These are phyloP conservation scores for Musa schizocarpa DNA, from an alignment of 176 grass and related monocot genomes.

Conservation along the genomic window DNA sequence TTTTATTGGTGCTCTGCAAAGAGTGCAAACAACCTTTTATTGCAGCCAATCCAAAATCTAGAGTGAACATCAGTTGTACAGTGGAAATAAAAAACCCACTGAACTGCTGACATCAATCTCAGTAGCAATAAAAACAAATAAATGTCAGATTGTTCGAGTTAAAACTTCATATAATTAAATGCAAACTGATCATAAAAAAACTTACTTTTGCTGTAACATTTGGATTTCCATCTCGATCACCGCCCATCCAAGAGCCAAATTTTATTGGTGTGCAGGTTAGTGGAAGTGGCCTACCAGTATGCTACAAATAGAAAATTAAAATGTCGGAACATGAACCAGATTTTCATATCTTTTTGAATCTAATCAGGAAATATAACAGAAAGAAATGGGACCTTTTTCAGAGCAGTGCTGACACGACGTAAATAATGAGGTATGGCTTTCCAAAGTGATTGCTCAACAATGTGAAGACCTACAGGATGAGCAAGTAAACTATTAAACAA, in stretches of 20 bases:
- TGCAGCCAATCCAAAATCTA: not conserved
- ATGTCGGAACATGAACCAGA: not conserved
- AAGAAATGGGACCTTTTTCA: conserved; percentile 64
- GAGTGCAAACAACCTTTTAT: not conserved
- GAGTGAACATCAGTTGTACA: not conserved
- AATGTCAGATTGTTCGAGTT: not conserved
- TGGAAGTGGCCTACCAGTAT: conserved; percentile 84
- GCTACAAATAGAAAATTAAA: conserved; percentile 29
- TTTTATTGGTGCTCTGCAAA: not conserved
- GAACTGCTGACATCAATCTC: not conserved
- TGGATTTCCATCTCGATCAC: conserved; percentile 90
- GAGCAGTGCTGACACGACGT: conserved; percentile 81
- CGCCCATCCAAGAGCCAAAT: conserved; percentile 98
- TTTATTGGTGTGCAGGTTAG: conserved; percentile 86
- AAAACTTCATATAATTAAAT: not conserved
- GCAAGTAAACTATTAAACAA: conserved; percentile 8
- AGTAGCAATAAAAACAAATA: not conserved
- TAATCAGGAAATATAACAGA: not conserved
- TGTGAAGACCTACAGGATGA: conserved; percentile 54
- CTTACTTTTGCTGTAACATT: conserved; percentile 92
- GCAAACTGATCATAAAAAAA: not conserved
- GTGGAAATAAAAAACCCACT: not conserved
- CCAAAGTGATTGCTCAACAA: conserved; percentile 99
- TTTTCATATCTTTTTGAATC: not conserved
- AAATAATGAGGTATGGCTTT: conserved; percentile 84